These are phyloP conservation scores for Plantago elongata DNA, from an alignment of 257 asterid species.

Conservation along the genomic window DNA sequence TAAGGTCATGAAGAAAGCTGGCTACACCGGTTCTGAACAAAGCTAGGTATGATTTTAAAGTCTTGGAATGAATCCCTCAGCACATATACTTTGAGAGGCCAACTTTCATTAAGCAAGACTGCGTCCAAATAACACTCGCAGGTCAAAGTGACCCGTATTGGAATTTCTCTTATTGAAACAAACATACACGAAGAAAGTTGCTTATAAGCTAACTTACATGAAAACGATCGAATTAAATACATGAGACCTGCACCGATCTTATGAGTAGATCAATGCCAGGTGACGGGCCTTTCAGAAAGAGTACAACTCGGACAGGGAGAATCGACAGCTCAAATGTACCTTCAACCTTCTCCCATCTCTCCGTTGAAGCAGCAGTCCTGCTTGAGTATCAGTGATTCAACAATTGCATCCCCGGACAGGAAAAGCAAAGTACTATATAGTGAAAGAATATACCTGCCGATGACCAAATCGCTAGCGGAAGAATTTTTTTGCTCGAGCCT, in stretches of 20 bases:
- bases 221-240: no score
- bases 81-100: no score
- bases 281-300: slow-evolving; percentile 85
- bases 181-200: no score
- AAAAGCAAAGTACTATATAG: neutral
- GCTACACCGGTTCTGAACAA: no score
- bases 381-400: slow-evolving; percentile 21
- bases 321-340: slow-evolving; percentile 57
- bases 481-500: slow-evolving; percentile 52
- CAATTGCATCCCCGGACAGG: slow-evolving; percentile 12
- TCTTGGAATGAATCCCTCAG: no score
- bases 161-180: no score
- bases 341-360: slow-evolving; percentile 59
- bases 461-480: slow-evolving; percentile 41
- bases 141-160: no score
- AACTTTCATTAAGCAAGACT: no score
- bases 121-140: no score
- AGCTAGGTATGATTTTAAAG: no score
- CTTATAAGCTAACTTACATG: no score
- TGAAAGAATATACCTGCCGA: slow-evolving; percentile 47
- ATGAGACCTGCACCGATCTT: slow-evolving; percentile 50
- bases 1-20: no score
- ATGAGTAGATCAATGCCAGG: slow-evolving; percentile 72
- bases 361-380: slow-evolving; percentile 55
- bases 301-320: slow-evolving; percentile 48